A percentile compares a stretch with the other conserved stretches of the same genome.
Conservation (phyloP, 345 rosid genomes). For the Odontarrhena argentea region DNA sequence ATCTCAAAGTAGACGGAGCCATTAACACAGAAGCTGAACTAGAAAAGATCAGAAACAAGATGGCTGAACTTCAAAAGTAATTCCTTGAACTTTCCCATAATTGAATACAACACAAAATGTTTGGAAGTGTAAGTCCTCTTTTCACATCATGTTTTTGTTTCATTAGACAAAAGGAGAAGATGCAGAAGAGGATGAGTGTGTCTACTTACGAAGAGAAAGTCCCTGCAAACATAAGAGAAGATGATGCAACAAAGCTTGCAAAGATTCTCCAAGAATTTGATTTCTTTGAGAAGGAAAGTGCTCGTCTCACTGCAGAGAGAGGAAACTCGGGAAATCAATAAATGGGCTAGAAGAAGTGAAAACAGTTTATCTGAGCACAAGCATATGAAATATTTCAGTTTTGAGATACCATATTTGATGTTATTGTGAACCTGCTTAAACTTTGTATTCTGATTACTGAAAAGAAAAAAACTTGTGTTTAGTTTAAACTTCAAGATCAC, state of each 20-base stretch:
- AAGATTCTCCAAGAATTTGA: conserved; percentile 57
- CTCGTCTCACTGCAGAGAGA: conserved; percentile 44
- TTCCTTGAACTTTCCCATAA: conserved; percentile 13
- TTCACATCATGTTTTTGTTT: conserved; percentile 13
- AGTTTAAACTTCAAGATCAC: too few species aligned
- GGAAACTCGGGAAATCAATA: too few species aligned
- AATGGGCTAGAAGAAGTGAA: too few species aligned
- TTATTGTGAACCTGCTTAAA: too few species aligned
- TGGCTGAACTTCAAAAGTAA: conserved; percentile 65
- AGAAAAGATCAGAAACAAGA: conserved; percentile 56
- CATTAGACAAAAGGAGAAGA: conserved; percentile 70
- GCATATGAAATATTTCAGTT: too few species aligned
- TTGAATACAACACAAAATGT: not conserved
- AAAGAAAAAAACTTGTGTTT: too few species aligned
- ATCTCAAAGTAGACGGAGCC: conserved; percentile 63
- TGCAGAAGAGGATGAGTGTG: conserved; percentile 56
- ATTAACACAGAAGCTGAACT: conserved; percentile 55
- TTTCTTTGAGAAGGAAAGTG: conserved; percentile 43
- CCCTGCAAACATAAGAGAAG: conserved; percentile 58
- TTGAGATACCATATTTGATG: too few species aligned
- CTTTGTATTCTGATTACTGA: too few species aligned
- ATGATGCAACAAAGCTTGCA: conserved; percentile 48
- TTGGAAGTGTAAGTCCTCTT: not conserved
- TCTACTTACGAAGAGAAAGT: conserved; percentile 70
- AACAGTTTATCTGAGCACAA: too few species aligned